Evolutionary conservation across 2,329 filamentous ascomycete genomes (phyloP), one percentile per base, ranked within the genome.

Genomic region (Dactylellina drechsleri): DNA sequence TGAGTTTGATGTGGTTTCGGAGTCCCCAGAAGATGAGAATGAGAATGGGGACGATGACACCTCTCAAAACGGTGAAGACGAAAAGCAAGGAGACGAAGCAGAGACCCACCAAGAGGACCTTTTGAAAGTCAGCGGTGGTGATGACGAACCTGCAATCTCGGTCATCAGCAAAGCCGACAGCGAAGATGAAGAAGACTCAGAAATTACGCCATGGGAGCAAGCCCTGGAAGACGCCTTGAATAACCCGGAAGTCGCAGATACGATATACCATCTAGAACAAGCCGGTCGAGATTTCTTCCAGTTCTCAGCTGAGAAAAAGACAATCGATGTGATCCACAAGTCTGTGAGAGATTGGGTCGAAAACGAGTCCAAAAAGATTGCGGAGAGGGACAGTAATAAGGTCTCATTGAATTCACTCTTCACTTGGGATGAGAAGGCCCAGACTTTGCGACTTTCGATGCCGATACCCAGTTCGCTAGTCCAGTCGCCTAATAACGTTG

Each of bases 341-440:
- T 75, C 71, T 16, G 64, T 75, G 16, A 41, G 71, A 64, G 71
- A 75, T 36, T 75, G 71, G 71, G 71, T 75, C 2, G 71, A 75
- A 59, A 75, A 75, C 15, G 71, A 75, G 43, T 62, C 71, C 13
- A 20, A 36, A 15, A 68, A 60, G 23, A 57, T 65, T 7, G 64
- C 71, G 0, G 64, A 75, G 52, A 53, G 64, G 31, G 71, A 75
- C 16, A 59, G 53, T 16, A 68, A 68, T 28, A 67, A 64, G 18
- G 59, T 68, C 10, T 65, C 64, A 1, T 16, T 75, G 8, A 64
- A 58, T 16, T 75, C 71, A 6, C 20, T 75, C 12, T 75, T 75
- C 20, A 54, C 71, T 23, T 75, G 71, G 71, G 71, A 75, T 23
- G 64, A 75, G 8, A 68, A 75, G 26, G 47, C 54, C 12, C 64